Evolutionary conservation across 1,284 basidiomycete species (phyloP).

Genomic region (Trichosporon coremiiforme): DNA sequence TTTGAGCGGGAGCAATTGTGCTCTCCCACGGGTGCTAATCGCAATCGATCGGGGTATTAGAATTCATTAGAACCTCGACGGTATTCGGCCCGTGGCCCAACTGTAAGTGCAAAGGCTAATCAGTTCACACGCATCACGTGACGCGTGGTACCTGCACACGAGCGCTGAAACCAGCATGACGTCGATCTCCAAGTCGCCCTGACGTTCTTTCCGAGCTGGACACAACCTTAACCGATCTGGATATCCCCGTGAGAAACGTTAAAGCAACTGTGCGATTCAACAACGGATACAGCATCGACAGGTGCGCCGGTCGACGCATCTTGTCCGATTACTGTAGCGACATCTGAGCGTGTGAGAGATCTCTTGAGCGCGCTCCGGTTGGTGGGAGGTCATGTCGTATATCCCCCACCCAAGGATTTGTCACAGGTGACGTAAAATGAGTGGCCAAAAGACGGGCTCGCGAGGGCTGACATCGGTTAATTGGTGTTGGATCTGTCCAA

Average conservation of each 20-base stretch:
- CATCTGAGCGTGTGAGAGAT: not conserved
- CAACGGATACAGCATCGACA: not conserved
- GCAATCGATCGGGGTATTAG: not conserved
- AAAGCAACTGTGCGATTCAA: not conserved
- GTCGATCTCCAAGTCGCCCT: not conserved
- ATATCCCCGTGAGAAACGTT: not conserved
- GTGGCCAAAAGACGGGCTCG: not conserved
- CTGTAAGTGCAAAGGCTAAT: not conserved
- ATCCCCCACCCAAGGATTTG: not conserved
- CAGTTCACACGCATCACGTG: not conserved
- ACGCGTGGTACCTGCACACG: not conserved
- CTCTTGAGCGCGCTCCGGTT: not conserved
- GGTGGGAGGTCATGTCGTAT: not conserved
- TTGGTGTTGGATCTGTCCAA: not conserved
- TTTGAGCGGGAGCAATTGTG: slow-evolving; percentile 9
- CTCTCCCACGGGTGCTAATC: not conserved
- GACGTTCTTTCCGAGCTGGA: not conserved
- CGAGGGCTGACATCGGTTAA: not conserved
- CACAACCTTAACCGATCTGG: not conserved
- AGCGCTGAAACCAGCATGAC: not conserved
- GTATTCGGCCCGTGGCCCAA: not conserved
- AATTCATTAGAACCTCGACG: not conserved
- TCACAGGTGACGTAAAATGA: not conserved
- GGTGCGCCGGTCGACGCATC: not conserved
- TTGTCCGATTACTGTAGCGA: not conserved